phyloP scores from a whole-genome alignment of 2,329 filamentous ascomycete genomes.

The Hypocreales sp. region DNA sequence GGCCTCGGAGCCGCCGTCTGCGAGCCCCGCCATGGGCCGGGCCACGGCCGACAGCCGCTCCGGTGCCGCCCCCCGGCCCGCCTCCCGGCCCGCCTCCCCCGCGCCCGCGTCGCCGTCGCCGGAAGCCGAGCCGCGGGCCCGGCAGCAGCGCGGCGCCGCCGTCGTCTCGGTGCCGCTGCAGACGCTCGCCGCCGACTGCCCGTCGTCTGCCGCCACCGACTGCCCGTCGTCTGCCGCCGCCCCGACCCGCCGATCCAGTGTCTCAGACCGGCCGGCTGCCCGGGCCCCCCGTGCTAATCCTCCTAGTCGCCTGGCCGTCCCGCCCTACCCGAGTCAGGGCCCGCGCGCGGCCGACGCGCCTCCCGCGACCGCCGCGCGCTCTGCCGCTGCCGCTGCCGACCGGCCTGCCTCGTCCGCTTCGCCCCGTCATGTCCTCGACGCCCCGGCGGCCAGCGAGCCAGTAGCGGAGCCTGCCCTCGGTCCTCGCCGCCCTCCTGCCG shows the following conservation, averaged over 20 bases:
- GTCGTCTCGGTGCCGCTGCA: too few relatives aligned
- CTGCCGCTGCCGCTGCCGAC: constrained; percentile 1
- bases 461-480: constrained; percentile 7
- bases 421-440: constrained; percentile 7
- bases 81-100: too few relatives aligned
- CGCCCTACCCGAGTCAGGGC: background rate
- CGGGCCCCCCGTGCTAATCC: background rate
- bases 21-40: too few relatives aligned
- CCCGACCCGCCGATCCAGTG: background rate
- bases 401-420: constrained; percentile 4
- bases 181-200: too few relatives aligned
- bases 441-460: constrained; percentile 11
- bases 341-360: constrained; percentile 4
- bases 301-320: background rate
- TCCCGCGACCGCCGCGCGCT: constrained; percentile 3
- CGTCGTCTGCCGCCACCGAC: too few relatives aligned
- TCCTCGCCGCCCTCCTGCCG: constrained; percentile 5
- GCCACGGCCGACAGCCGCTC: too few relatives aligned
- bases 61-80: too few relatives aligned
- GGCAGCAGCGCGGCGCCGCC: too few relatives aligned
- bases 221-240: too few relatives aligned
- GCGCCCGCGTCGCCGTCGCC: too few relatives aligned
- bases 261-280: background rate
- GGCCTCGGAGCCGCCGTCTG: too few relatives aligned
- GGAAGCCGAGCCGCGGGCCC: too few relatives aligned